Conservation (phyloP, 768 basidiomycete species). For the Mycena alexandri region DNA sequence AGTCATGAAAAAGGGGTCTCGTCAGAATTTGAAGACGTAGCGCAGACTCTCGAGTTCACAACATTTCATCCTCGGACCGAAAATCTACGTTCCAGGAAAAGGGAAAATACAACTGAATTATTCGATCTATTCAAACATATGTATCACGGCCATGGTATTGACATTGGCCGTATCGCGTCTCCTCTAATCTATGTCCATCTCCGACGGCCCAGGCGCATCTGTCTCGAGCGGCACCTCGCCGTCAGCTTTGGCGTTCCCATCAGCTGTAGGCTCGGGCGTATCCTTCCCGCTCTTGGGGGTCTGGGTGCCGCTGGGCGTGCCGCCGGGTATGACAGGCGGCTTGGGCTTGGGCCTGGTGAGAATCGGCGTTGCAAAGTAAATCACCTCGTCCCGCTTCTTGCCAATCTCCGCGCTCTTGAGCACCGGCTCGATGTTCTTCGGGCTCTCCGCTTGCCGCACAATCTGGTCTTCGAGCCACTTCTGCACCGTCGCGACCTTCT, state of each 20-base stretch:
- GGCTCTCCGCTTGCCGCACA: constrained; percentile 85
- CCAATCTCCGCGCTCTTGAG: constrained; percentile 84
- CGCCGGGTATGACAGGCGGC: constrained; percentile 63
- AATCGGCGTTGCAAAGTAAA: constrained; percentile 91
- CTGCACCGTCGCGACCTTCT: constrained; percentile 89
- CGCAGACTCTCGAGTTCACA: too few relatives aligned
- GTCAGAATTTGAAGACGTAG: too few relatives aligned
- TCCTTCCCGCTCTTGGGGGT: constrained; percentile 78
- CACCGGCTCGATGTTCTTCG: constrained; percentile 91
- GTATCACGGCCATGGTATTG: constrained; percentile 23
- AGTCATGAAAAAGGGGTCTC: background rate
- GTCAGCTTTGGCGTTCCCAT: constrained; percentile 45
- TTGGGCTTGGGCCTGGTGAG: constrained; percentile 94
- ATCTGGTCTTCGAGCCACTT: constrained; percentile 98
- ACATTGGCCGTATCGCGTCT: constrained; percentile 19
- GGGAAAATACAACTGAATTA: constrained; percentile 35
- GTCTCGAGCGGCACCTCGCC: constrained; percentile 41
- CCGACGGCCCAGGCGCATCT: constrained; percentile 65
- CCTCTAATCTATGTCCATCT: constrained; percentile 89
- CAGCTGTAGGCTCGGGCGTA: constrained; percentile 64
- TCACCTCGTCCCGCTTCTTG: constrained; percentile 94
- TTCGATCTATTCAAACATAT: constrained; percentile 29
- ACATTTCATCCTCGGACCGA: too few relatives aligned
- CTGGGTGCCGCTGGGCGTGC: constrained; percentile 76
- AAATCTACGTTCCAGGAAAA: background rate